These are phyloP conservation scores for Nakazawaea wickerhamii DNA, from an alignment of 805 yeast genomes.

Conservation along the genomic window DNA sequence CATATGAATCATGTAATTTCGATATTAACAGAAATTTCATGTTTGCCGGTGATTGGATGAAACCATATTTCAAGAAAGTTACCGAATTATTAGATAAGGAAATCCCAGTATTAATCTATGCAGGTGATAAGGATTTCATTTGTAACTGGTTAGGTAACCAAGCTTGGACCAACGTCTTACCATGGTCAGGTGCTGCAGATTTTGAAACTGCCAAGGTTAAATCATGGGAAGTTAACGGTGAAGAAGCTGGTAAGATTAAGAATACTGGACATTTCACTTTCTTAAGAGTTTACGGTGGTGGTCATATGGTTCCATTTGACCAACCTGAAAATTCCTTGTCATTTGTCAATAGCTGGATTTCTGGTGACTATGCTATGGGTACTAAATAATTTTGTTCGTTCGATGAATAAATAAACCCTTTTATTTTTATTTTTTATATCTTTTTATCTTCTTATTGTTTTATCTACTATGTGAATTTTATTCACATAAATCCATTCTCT, in stretches of 20 bases:
- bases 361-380: conserved; percentile 41
- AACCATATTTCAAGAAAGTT: conserved; percentile 56
- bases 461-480: neutral
- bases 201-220: conserved; percentile 31
- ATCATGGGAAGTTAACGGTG: conserved; percentile 25
- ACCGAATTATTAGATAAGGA: conserved; percentile 57
- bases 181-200: conserved; percentile 53
- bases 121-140: conserved; percentile 92
- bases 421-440: neutral
- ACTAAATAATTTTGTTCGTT: conserved; percentile 3
- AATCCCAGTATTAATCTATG: conserved; percentile 79
- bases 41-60: conserved; percentile 60
- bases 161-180: conserved; percentile 70
- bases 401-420: neutral
- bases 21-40: conserved; percentile 44
- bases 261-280: conserved; percentile 67
- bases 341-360: conserved; percentile 72
- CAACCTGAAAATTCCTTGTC: conserved; percentile 70
- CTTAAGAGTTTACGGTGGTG: conserved; percentile 74
- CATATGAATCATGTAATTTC: conserved; percentile 47
- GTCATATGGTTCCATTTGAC: conserved; percentile 91
- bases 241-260: conserved; percentile 67
- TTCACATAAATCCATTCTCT: neutral
- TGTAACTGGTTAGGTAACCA: conserved; percentile 92
- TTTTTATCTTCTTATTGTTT: neutral